Evolutionary conservation across 2,329 filamentous ascomycete species (phyloP).

Genomic region (Alternaria viburni): DNA sequence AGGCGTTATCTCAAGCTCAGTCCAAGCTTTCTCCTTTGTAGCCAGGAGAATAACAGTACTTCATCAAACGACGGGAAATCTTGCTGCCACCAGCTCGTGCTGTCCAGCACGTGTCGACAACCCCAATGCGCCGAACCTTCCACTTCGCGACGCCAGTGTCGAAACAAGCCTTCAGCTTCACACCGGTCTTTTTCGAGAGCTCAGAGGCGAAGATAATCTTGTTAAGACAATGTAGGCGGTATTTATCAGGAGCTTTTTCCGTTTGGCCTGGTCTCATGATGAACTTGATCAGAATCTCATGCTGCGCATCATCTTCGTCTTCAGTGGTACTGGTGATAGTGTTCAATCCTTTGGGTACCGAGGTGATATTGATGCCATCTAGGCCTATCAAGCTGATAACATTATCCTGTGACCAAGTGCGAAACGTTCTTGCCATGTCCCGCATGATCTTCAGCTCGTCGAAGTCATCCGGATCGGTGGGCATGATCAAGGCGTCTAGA

Average conservation of each 20-base stretch:
- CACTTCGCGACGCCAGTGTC: background rate
- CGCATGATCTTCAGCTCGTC: constrained; percentile 1
- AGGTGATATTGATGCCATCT: background rate
- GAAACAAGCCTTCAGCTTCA: background rate
- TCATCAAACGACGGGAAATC: background rate
- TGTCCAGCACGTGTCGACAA: constrained; percentile 4
- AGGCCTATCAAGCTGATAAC: background rate
- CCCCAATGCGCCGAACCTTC: background rate
- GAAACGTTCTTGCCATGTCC: background rate
- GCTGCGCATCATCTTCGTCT: background rate
- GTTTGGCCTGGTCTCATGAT: background rate
- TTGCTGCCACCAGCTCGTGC: background rate
- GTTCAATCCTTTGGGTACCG: background rate
- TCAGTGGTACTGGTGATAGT: background rate
- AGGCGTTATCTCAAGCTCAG: background rate
- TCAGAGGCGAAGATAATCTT: background rate
- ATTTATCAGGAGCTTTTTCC: background rate
- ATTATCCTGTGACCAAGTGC: background rate
- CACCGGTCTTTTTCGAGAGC: background rate
- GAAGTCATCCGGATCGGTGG: background rate
- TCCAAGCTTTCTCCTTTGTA: background rate
- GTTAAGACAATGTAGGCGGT: background rate
- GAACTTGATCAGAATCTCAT: constrained; percentile 1
- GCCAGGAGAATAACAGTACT: background rate
- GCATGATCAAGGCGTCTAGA: background rate